phyloP scores from a whole-genome alignment of 768 basidiomycete genomes.

The Lactarius hengduanensis region DNA sequence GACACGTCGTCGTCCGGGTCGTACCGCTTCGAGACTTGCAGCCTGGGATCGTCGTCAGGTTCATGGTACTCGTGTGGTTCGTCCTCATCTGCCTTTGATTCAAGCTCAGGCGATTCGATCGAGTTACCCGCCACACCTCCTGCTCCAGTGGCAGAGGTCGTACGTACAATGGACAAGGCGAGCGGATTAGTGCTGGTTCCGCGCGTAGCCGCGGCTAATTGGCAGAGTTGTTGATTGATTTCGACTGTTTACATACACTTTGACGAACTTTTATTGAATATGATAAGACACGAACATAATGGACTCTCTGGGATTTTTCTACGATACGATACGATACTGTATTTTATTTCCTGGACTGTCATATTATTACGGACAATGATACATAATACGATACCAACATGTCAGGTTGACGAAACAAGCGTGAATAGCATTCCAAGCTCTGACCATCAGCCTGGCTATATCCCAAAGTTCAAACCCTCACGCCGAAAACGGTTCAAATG shows the following conservation, averaged over 20 bases:
- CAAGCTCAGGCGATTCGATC: not conserved
- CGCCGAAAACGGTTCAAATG: no score
- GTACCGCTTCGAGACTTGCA: not conserved
- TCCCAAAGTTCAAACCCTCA: no score
- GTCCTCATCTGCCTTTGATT: not conserved
- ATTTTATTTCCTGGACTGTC: not conserved
- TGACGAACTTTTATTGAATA: slow-evolving; percentile 2
- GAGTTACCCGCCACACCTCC: not conserved
- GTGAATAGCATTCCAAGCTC: no score
- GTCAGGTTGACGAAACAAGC: no score
- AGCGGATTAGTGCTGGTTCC: not conserved
- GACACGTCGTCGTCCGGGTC: not conserved
- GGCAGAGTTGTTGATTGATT: not conserved
- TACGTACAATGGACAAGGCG: not conserved
- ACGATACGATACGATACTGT: slow-evolving; percentile 7
- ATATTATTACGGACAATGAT: not conserved
- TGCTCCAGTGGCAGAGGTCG: not conserved
- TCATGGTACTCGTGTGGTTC: not conserved
- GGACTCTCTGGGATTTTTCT: not conserved
- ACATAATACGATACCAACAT: not conserved
- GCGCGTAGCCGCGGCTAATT: not conserved
- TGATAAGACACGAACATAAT: not conserved
- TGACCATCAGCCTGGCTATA: not conserved
- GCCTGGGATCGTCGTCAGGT: not conserved
- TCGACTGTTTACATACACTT: not conserved